These are phyloP conservation scores for Plasmodium berghei DNA, from an alignment of 169 alveolate genomes.

Conservation along the genomic window DNA sequence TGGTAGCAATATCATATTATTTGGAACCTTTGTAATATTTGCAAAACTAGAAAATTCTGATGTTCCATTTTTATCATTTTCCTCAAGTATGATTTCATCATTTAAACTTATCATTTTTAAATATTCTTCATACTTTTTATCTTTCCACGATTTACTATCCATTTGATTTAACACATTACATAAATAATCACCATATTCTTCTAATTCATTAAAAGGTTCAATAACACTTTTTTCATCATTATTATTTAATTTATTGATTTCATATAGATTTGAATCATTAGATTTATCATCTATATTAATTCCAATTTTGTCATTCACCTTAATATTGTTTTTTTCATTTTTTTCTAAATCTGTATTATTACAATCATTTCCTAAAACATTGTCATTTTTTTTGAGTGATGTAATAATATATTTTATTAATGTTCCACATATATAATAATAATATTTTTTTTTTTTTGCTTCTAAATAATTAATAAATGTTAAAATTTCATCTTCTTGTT, in stretches of 20 bases:
- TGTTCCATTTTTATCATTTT: conserved; percentile 26
- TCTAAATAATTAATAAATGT: conserved; percentile 65
- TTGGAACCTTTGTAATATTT: conserved; percentile 44
- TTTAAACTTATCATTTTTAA: conserved; percentile 73
- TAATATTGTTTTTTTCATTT: conserved; percentile 14
- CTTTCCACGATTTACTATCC: conserved; percentile 74
- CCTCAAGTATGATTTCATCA: conserved; percentile 64
- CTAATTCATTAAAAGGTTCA: conserved; percentile 76
- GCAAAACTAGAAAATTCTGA: conserved; percentile 42
- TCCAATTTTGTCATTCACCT: conserved; percentile 24
- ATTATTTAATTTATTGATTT: conserved; percentile 23
- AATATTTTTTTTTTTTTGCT: conserved; percentile 48
- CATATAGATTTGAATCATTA: conserved; percentile 22
- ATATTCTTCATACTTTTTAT: conserved; percentile 64
- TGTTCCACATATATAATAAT: conserved; percentile 37
- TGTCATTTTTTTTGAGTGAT: conserved; percentile 48
- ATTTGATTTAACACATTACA: conserved; percentile 68
- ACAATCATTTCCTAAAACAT: conserved; percentile 14
- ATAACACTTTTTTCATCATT: conserved; percentile 37
- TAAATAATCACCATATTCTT: conserved; percentile 72
- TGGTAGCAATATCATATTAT: conserved; percentile 68
- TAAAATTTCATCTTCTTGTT: conserved; percentile 68
- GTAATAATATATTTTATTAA: conserved; percentile 54
- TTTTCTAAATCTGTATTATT: conserved; percentile 11
- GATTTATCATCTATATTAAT: conserved; percentile 21